These are phyloP conservation scores for Silene coronaria DNA, from an alignment of 179 eudicot genomes.

Conservation along the genomic window DNA sequence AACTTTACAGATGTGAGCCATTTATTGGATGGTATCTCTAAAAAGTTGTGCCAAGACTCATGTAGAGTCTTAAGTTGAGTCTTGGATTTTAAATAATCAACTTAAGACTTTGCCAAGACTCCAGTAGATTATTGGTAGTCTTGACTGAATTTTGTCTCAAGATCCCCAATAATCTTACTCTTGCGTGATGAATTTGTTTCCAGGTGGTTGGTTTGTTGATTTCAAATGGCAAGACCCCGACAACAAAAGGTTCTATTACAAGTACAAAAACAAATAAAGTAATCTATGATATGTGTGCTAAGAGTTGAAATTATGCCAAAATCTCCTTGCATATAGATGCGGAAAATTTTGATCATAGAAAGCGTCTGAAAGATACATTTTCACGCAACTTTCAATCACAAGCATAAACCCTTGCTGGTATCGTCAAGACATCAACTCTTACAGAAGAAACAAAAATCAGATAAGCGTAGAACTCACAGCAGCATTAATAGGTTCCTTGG, in stretches of 20 bases:
- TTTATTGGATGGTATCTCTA: too few relatives aligned
- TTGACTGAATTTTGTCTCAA: too few relatives aligned
- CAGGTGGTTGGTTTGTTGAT: neutral
- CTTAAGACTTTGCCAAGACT: too few relatives aligned
- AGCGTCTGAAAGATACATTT: neutral
- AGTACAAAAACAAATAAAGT: neutral
- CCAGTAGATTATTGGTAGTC: too few relatives aligned
- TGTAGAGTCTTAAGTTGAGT: too few relatives aligned
- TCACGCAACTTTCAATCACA: constrained; percentile 1
- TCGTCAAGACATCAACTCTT: neutral
- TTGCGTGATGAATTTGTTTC: neutral
- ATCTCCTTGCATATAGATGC: neutral
- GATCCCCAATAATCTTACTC: too few relatives aligned
- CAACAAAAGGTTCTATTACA: neutral
- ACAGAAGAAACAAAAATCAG: neutral
- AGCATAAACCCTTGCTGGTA: neutral
- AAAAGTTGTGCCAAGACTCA: too few relatives aligned
- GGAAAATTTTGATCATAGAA: neutral
- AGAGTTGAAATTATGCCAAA: neutral
- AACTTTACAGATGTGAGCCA: too few relatives aligned
- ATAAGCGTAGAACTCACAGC: constrained; percentile 47
- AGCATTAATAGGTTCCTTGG: constrained; percentile 42
- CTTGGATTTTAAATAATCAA: too few relatives aligned
- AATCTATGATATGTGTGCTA: neutral
- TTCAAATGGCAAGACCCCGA: neutral